A percentile compares a stretch with the other conserved stretches of the same genome.
phyloP scores from a whole-genome alignment of 2,329 filamentous ascomycete genomes.

The Hirsutella minnesotensis region DNA sequence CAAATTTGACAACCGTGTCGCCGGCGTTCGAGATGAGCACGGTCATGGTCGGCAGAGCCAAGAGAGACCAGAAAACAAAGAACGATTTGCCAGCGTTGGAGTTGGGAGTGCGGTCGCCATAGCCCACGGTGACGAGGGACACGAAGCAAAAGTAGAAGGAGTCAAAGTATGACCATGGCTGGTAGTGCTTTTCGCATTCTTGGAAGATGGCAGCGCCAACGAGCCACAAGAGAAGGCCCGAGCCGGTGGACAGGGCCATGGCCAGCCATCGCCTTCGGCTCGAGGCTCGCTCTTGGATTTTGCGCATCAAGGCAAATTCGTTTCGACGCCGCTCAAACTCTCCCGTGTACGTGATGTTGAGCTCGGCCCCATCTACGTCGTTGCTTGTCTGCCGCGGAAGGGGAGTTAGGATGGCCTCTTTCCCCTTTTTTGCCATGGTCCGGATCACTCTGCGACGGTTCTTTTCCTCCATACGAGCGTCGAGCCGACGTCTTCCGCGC shows the following conservation, averaged over 20 bases:
- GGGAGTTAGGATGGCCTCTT: constrained; percentile 37
- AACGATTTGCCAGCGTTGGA: constrained; percentile 72
- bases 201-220: constrained; percentile 66
- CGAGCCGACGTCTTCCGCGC: constrained; percentile 40
- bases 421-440: constrained; percentile 30
- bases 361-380: constrained; percentile 5
- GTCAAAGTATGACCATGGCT: constrained; percentile 64
- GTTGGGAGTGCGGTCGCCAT: constrained; percentile 68
- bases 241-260: constrained; percentile 52
- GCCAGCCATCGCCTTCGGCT: constrained; percentile 63
- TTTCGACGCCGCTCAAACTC: constrained; percentile 52
- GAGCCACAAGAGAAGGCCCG: constrained; percentile 69
- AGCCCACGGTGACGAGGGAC: constrained; percentile 74
- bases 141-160: constrained; percentile 80
- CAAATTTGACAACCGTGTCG: constrained; percentile 62
- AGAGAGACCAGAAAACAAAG: constrained; percentile 85
- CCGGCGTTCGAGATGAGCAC: constrained; percentile 75
- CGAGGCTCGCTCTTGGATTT: constrained; percentile 56
- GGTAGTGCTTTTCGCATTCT: constrained; percentile 36
- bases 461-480: constrained; percentile 48
- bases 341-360: constrained; percentile 10
- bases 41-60: constrained; percentile 80
- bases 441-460: constrained; percentile 37
- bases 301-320: constrained; percentile 72
- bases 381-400: constrained; percentile 17